phyloP scores from a whole-genome alignment of 2,329 filamentous ascomycete genomes.

The Tolypocladium sp. region DNA sequence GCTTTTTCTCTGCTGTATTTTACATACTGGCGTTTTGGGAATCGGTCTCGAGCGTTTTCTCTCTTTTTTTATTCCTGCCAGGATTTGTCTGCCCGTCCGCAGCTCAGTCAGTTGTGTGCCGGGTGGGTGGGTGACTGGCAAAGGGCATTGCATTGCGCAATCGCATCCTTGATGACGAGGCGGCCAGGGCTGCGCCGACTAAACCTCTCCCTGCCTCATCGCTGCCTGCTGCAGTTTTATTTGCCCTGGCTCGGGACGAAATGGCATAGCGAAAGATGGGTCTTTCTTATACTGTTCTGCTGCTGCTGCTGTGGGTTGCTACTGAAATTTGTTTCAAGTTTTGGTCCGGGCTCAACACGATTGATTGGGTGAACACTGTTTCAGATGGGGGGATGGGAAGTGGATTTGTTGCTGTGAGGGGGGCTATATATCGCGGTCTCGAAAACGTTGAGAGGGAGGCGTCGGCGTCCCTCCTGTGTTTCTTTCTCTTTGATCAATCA shows the following conservation, averaged over 20 bases:
- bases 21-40: conserved; percentile 9
- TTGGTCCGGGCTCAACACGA: background rate
- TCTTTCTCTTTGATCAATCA: background rate
- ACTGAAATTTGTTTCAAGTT: background rate
- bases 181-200: background rate
- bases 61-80: conserved; percentile 1
- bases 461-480: background rate
- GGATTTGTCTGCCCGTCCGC: background rate
- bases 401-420: background rate
- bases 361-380: background rate
- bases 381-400: background rate
- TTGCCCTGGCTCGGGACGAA: background rate
- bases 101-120: background rate
- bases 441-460: background rate
- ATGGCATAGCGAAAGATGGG: background rate
- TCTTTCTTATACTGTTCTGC: background rate
- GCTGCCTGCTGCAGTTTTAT: background rate
- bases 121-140: background rate
- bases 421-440: background rate
- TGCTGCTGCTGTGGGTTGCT: background rate
- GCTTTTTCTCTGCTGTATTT: conserved; percentile 10
- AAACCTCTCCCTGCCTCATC: background rate
- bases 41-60: background rate
- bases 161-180: background rate
- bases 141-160: background rate